phyloP scores from a whole-genome alignment of 208 protist species.

The Leishmania amazonensis region DNA sequence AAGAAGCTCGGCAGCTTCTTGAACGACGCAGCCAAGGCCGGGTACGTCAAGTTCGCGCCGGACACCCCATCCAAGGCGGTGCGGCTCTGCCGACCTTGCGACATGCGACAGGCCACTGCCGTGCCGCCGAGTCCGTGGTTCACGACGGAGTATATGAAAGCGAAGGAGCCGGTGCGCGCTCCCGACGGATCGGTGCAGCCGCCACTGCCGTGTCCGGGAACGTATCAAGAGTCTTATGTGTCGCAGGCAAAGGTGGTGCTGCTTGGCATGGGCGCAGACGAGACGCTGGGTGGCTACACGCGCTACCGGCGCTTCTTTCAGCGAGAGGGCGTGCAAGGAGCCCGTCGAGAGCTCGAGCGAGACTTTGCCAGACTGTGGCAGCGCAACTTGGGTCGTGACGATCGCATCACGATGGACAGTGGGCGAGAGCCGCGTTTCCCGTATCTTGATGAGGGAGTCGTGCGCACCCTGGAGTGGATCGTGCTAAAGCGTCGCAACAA shows the following conservation, averaged over 20 bases:
- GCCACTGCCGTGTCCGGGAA: constrained; percentile 32
- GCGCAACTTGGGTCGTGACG: constrained; percentile 96
- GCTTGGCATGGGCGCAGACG: constrained; percentile 96
- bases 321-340: constrained; percentile 54
- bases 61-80: constrained; percentile 79
- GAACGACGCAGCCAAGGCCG: constrained; percentile 68
- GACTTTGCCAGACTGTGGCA: constrained; percentile 94
- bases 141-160: constrained; percentile 38
- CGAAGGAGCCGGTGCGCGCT: constrained; percentile 7
- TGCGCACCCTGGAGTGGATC: constrained; percentile 72
- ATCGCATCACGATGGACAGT: constrained; percentile 93
- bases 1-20: constrained; percentile 83
- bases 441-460: constrained; percentile 94
- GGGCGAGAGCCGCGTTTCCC: constrained; percentile 93
- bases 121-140: constrained; percentile 67
- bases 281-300: constrained; percentile 96
- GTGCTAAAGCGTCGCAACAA: constrained; percentile 52
- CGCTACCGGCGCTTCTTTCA: constrained; percentile 91
- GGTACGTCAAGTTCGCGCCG: constrained; percentile 67
- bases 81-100: constrained; percentile 49
- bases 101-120: constrained; percentile 55
- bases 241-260: constrained; percentile 87
- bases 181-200: constrained; percentile 1
- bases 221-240: constrained; percentile 41
- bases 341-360: constrained; percentile 78